Base-by-base conservation (phyloP, 306 rosid species). In the Trichosanthes cucumerina region DNA sequence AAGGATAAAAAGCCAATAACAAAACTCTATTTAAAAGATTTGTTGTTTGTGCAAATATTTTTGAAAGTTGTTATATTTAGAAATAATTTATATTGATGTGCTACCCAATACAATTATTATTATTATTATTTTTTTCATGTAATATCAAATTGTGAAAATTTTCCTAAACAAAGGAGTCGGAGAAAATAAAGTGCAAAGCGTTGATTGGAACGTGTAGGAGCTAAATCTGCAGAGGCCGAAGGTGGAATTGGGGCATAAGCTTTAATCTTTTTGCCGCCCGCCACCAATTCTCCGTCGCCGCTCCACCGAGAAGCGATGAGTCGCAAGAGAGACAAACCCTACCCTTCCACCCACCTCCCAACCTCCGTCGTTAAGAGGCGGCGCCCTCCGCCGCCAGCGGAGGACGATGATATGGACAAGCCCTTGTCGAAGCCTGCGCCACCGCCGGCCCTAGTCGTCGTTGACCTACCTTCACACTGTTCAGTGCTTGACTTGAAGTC, bases 401-500 rank as follows among this genome's bases (percentile, higher is more conserved):
- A 76, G 11, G 47, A 60, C 10, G 82, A 60, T 5, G 80, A 83
- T 50, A 79, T 73, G 31, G 83, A 88, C 28, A 80, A 75, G 57
- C 92, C 88, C 9, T 26, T 86, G 0, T 12, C 66, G 24, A 90
- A 94, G 74, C 92, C 89, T 0, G 79, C 97, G 21, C 96, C 94
- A 2, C 97, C 97, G 3, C 92, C 90, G 15, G 98, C 92, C 7
- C 82, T 94, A 39, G 86, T 94, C 43, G 80, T 88, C 11, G 85
- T 86, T 84, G 91, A 90, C n/a, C 98, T 94, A 18, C 91, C 93
- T 1, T 33, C 73, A 0, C 89, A 89, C 82, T 92, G 94, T 87
- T 94, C 98, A 5, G 97, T 94, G 33, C 93, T 94, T 43, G 94
- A 94, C 79, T 91, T 94, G 79, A 94, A 94, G 81, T 89, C 96